Evolutionary conservation across 192 early-diverging fungal genomes (phyloP), one percentile per base, ranked within the genome.

Genomic region (Gaertneriomyces sp.): DNA sequence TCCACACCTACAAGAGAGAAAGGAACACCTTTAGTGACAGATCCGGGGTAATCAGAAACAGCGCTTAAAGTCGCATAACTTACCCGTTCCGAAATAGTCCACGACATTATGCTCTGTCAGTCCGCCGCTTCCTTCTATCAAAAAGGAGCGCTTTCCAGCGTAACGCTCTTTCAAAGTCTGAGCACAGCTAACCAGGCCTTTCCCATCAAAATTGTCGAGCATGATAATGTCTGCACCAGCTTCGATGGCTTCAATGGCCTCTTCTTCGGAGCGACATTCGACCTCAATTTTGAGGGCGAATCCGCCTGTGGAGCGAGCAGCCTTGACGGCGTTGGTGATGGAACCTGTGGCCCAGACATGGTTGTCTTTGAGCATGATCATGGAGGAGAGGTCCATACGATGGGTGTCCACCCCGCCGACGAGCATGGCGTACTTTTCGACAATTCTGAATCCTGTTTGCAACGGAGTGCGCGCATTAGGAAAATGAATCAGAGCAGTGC

Each of bases 281-380:
- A 98, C 94, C 60, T 98, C 96, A 64, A 98, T 93, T 79, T 97
- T 96, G 61, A 96, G 76, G 7, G 93, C 84, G 68, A 98, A 96
- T 0, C 96, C 94, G 45, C 90, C 90, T 0, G 91, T 91, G 17
- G 71, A 63, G 42, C 90, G 84, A 3, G 96, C 96, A 33, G 84
- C 74, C 49, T 85, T 60, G 1, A 97, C 90, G 6, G 96, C 94
- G n/a, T 81, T 79, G 19, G 93, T 93, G 66, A 98, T 96, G 0
- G 93, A 96, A 0, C 96, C 91, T 83, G 66, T 42, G 25, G 38
- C 12, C 4, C 49, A 51, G 61, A 98, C 88, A 66, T 98, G 96
- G 79, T 98, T 97, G 79, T 99, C 96, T 76, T 99, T 99, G 53
- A 99, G 82, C 96, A 99, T 99, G 57, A 99, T 90, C 94, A 97